Percentiles rank a stretch among this genome's conserved stretches.
phyloP scores from a whole-genome alignment of 345 rosid species.

The Zanthoxylum bungeanum region DNA sequence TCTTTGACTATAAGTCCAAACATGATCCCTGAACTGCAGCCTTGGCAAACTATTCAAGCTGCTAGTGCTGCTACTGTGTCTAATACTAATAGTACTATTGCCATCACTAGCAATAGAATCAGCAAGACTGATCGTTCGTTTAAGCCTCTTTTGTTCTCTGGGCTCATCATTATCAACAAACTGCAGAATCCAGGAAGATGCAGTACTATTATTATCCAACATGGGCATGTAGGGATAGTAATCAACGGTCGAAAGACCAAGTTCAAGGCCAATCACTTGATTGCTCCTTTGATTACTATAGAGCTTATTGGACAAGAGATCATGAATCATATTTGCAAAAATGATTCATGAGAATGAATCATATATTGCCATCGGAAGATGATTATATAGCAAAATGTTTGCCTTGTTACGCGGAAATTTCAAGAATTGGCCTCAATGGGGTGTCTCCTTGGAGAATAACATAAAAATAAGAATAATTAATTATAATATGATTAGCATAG shows the following conservation, averaged over 20 bases:
- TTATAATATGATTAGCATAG: neutral
- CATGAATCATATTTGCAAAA: conserved; percentile 21
- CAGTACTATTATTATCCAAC: conserved; percentile 4
- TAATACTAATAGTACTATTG: conserved; percentile 10
- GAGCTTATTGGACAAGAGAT: conserved; percentile 14
- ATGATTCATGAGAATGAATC: too few species aligned
- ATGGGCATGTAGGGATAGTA: conserved; percentile 26
- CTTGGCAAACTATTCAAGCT: conserved; percentile 28
- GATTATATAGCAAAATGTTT: neutral
- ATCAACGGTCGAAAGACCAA: conserved; percentile 30
- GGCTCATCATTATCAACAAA: conserved; percentile 19
- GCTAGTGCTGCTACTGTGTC: conserved; percentile 31
- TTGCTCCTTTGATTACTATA: conserved; percentile 10
- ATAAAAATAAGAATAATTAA: neutral
- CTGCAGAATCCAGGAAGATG: neutral
- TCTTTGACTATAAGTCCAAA: conserved; percentile 33
- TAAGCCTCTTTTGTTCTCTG: conserved; percentile 37
- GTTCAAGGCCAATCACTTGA: conserved; percentile 24
- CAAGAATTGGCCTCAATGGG: neutral
- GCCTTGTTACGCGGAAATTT: neutral
- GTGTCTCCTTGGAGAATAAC: conserved; percentile 13
- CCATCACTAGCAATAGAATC: conserved; percentile 28
- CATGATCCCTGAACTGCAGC: conserved; percentile 46
- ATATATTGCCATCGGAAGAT: conserved; percentile 3
- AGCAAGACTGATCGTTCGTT: conserved; percentile 19